Evolutionary conservation across 495 filamentous ascomycete genomes (phyloP).

Genomic region (Pyrenopolyporus hunteri): DNA sequence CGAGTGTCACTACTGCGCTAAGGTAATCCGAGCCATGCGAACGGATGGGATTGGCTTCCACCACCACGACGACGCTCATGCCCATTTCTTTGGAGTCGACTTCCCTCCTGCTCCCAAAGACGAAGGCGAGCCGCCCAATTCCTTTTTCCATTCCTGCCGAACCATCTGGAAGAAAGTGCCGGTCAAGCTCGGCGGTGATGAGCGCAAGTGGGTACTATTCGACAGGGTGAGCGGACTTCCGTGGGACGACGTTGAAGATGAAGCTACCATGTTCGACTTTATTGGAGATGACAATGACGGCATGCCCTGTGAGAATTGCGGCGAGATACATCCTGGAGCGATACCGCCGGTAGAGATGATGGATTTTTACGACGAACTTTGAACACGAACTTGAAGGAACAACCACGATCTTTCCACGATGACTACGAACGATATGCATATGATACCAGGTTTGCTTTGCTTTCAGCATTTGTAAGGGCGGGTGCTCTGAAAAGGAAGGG

Average conservation of each 20-base stretch:
- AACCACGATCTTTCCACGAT: constrained; percentile 17
- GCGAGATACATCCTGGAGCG: constrained; percentile 44
- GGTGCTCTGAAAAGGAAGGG: not conserved
- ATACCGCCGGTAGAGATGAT: constrained; percentile 36
- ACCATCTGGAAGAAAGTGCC: constrained; percentile 56
- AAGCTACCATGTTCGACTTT: constrained; percentile 41
- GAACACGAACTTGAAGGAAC: not conserved
- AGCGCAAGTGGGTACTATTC: constrained; percentile 51
- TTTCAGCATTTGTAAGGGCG: constrained; percentile 21
- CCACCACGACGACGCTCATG: constrained; percentile 29
- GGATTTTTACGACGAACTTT: constrained; percentile 38
- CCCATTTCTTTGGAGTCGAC: constrained; percentile 22
- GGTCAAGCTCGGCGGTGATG: constrained; percentile 37
- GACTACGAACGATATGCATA: constrained; percentile 35
- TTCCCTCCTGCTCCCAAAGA: constrained; percentile 47
- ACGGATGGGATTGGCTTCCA: not conserved
- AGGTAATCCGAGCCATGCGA: constrained; percentile 47
- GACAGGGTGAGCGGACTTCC: constrained; percentile 46
- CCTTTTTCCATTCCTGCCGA: constrained; percentile 42
- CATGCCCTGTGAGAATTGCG: constrained; percentile 46
- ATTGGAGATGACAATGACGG: constrained; percentile 41
- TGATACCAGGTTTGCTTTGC: constrained; percentile 40
- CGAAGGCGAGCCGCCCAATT: constrained; percentile 48
- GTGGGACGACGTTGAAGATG: constrained; percentile 41
- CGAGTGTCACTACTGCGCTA: constrained; percentile 31